Conservation (phyloP, 495 filamentous ascomycete genomes). For the Polyplosphaeria fusca region DNA sequence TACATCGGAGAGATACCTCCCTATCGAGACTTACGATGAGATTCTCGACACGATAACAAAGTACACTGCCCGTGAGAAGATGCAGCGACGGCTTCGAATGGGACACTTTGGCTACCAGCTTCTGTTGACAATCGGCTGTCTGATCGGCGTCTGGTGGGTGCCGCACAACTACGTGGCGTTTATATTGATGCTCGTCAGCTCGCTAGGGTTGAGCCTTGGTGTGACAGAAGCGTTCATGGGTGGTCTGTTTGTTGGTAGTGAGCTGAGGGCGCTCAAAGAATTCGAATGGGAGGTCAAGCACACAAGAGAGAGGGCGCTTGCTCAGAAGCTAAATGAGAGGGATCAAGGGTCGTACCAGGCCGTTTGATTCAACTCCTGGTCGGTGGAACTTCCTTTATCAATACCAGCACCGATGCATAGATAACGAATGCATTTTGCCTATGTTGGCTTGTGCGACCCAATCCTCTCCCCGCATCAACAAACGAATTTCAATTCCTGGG, state of each 20-base stretch:
- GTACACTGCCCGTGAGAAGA: constrained; percentile 65
- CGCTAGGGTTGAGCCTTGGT: constrained; percentile 69
- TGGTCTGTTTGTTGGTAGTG: constrained; percentile 76
- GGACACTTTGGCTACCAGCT: constrained; percentile 69
- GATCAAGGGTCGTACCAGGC: too few relatives aligned
- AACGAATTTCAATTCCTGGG: too few relatives aligned
- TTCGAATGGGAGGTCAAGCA: constrained; percentile 92
- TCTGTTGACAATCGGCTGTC: constrained; percentile 63
- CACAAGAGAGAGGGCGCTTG: constrained; percentile 47
- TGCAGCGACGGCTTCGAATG: constrained; percentile 67
- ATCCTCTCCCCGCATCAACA: too few relatives aligned
- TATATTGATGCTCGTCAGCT: constrained; percentile 73
- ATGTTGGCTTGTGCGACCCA: too few relatives aligned
- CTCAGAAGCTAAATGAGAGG: too few relatives aligned
- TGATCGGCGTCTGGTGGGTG: constrained; percentile 81
- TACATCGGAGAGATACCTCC: constrained; percentile 37
- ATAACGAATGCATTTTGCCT: too few relatives aligned
- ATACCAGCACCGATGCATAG: too few relatives aligned
- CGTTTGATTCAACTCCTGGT: too few relatives aligned
- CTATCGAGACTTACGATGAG: constrained; percentile 62
- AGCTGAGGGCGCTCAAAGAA: constrained; percentile 81
- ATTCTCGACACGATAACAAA: constrained; percentile 64
- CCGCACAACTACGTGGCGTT: constrained; percentile 73
- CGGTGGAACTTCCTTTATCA: too few relatives aligned
- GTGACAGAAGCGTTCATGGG: constrained; percentile 81